These are phyloP conservation scores for Candida glucosophila DNA, from an alignment of 1,139 yeast species.

Conservation along the genomic window DNA sequence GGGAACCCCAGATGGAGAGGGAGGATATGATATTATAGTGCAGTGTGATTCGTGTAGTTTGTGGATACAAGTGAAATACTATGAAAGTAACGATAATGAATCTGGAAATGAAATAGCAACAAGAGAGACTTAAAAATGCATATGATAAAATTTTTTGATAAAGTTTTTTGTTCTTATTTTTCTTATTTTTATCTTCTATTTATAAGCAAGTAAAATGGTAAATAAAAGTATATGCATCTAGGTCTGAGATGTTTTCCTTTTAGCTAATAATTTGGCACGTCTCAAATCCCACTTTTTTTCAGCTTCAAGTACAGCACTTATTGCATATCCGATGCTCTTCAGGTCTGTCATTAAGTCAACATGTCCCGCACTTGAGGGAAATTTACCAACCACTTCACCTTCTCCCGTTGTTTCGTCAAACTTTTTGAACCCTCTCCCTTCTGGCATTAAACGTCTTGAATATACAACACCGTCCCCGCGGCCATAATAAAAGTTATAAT, in stretches of 20 bases:
- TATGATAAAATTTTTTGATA: too few species aligned
- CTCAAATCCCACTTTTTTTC: slow-evolving; percentile 33
- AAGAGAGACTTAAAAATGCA: too few species aligned
- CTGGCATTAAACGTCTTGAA: slow-evolving; percentile 77
- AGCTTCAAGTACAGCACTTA: slow-evolving; percentile 49
- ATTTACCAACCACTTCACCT: slow-evolving; percentile 56
- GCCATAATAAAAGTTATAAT: slow-evolving; percentile 71
- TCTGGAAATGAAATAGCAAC: too few species aligned
- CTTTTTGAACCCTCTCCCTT: slow-evolving; percentile 50
- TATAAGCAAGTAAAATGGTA: too few species aligned
- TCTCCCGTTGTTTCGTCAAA: slow-evolving; percentile 23
- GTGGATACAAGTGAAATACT: slow-evolving; percentile 71
- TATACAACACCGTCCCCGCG: slow-evolving; percentile 93
- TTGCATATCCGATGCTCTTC: slow-evolving; percentile 62
- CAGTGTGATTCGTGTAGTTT: slow-evolving; percentile 79
- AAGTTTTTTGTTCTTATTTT: too few species aligned
- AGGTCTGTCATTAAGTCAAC: slow-evolving; percentile 72
- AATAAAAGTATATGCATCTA: too few species aligned
- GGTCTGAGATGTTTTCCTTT: too few species aligned
- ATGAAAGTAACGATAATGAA: too few species aligned
- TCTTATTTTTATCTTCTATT: too few species aligned
- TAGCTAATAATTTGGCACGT: too few species aligned
- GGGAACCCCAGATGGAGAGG: slow-evolving; percentile 42
- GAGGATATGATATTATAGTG: slow-evolving; percentile 59
- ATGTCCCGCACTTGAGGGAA: slow-evolving; percentile 64